Conservation (phyloP, 768 basidiomycete genomes). For the Termitomyces sp. region DNA sequence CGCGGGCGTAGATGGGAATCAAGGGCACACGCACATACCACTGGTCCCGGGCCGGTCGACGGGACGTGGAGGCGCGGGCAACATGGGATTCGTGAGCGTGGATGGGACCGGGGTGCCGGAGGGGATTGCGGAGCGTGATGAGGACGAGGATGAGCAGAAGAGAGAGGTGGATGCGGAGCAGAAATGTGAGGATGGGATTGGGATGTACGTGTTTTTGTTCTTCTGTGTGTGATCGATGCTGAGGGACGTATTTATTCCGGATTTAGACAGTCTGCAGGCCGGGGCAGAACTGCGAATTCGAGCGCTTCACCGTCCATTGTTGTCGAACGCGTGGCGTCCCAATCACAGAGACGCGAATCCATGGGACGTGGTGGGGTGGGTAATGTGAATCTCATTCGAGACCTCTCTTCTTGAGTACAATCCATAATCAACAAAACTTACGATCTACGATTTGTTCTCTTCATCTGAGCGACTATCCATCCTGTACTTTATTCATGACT, state of each 20-base stretch:
- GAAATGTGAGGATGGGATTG: neutral
- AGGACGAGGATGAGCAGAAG: neutral
- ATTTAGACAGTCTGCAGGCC: neutral
- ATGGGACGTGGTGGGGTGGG: neutral
- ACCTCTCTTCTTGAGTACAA: neutral
- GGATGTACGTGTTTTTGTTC: neutral
- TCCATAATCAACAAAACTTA: neutral
- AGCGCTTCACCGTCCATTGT: neutral
- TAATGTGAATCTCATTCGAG: neutral
- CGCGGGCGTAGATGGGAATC: neutral
- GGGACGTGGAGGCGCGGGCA: constrained; percentile 16
- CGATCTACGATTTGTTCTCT: neutral
- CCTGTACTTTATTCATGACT: neutral
- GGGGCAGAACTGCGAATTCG: neutral
- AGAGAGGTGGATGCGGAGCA: neutral
- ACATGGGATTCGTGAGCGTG: constrained; percentile 1
- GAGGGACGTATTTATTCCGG: neutral
- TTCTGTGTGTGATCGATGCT: neutral
- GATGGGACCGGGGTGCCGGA: neutral
- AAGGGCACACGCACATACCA: neutral
- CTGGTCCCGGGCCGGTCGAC: constrained; percentile 4
- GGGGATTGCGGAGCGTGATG: neutral
- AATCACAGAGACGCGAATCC: neutral
- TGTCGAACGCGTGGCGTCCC: neutral
- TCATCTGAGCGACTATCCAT: neutral